Percentiles rank a stretch among this genome's conserved stretches.
Conservation (phyloP, 148 eudicot genomes). For the Nepenthes gracilis region DNA sequence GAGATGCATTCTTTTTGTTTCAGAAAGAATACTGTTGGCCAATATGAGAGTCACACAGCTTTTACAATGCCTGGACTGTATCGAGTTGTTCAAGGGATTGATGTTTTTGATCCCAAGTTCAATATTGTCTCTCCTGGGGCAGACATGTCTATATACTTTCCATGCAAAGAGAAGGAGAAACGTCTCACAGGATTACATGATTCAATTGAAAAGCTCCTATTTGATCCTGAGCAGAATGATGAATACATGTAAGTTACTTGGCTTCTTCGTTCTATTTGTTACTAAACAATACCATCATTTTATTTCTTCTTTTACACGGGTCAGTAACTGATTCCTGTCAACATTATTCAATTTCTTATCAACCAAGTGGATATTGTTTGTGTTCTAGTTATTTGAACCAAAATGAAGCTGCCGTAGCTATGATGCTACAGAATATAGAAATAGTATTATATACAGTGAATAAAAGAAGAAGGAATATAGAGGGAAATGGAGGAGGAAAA, state of each 20-base stretch:
- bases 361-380: no score
- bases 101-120: conserved; percentile 97
- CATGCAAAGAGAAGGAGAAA: conserved; percentile 53
- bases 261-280: conserved; percentile 2
- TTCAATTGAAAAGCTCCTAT: conserved; percentile 65
- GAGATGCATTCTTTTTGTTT: conserved; percentile 5
- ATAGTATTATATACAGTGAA: no score
- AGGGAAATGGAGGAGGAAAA: no score
- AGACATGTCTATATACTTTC: conserved; percentile 76
- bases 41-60: conserved; percentile 89
- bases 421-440: no score
- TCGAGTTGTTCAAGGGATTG: conserved; percentile 92
- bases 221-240: conserved; percentile 66
- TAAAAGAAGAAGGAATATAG: no score
- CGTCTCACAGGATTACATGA: conserved; percentile 67
- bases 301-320: no score
- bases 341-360: no score
- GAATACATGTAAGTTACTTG: conserved; percentile 56
- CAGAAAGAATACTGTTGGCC: conserved; percentile 95
- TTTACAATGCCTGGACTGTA: conserved; percentile 89
- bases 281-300: background rate
- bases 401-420: no score
- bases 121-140: conserved; percentile 98
- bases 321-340: no score
- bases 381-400: no score